phyloP scores from a whole-genome alignment of 1,284 basidiomycete genomes.

The Sporisorium iseilematis-ciliati region DNA sequence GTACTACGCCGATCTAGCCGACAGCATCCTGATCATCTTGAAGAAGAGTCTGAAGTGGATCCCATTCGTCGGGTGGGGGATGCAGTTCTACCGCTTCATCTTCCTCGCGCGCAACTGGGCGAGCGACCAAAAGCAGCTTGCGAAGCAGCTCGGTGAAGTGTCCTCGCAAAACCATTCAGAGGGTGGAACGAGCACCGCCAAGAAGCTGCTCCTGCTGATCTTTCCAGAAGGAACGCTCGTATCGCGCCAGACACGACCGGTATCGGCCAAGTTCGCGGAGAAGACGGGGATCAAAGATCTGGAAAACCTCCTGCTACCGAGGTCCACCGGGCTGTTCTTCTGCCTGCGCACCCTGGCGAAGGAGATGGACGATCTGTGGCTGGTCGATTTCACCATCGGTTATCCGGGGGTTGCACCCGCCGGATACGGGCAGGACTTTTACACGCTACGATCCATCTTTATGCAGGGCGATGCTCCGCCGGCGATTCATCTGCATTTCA shows the following conservation, averaged over 20 bases:
- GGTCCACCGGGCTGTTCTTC: constrained; percentile 89
- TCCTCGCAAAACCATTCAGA: constrained; percentile 27
- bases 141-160: constrained; percentile 42
- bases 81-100: constrained; percentile 66
- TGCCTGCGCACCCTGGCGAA: constrained; percentile 84
- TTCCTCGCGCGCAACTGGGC: constrained; percentile 60
- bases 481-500: constrained; percentile 79
- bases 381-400: constrained; percentile 81
- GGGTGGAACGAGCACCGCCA: constrained; percentile 13
- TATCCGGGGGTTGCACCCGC: constrained; percentile 81
- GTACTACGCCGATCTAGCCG: constrained; percentile 57
- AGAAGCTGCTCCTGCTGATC: constrained; percentile 60
- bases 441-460: constrained; percentile 88
- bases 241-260: constrained; percentile 52
- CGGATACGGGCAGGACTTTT: constrained; percentile 81
- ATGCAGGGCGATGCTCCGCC: constrained; percentile 85
- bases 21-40: constrained; percentile 60
- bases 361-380: constrained; percentile 79
- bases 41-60: constrained; percentile 60
- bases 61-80: constrained; percentile 61
- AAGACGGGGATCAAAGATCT: constrained; percentile 76
- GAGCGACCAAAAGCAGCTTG: constrained; percentile 49
- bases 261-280: constrained; percentile 59
- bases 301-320: constrained; percentile 82
- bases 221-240: constrained; percentile 66